Base-by-base conservation (phyloP, 371 early-diverging fungal genomes). In the Gilbertella persicaria region DNA sequence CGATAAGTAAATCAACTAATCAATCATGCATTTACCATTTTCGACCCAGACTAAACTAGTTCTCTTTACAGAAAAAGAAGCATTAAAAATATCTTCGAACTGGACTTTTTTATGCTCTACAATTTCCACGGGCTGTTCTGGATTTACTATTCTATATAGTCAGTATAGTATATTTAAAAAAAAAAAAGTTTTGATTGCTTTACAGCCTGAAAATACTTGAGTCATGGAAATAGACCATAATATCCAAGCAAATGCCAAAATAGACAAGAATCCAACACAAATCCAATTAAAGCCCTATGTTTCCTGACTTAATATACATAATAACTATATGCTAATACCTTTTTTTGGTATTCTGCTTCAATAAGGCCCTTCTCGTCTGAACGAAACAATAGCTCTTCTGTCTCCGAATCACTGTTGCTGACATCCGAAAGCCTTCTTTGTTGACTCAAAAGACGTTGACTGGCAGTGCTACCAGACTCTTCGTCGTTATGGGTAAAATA, bases 21-120 rank as follows among this genome's bases (percentile, higher is more conserved):
- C 26, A 7, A 26, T n/a, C 47, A 50, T 9, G 4, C 6, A n/a
- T n/a, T 33, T 74, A 71, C 79, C 78, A 66, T 75, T 71, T 26
- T 77, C 74, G 51, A 79, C 79, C 82, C 82, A 81, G 3, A 73
- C 79, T 8, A 81, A 55, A 3, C 63, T 51, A 8, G 65, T 64
- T 21, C 53, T 52, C 48, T 64, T 69, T 14, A 72, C 74, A 8
- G 68, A 21, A 50, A 79, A 81, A 0, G 82, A 70, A n/a, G 50
- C 37, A 21, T 81, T 79, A 62, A 73, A 79, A 40, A 81, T 57
- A 58, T 81, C 79, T 17, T 77, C 71, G 19, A 81, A 69, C 16
- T 66, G 64, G 21, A 72, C n/a, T n/a, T n/a, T n/a, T n/a, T n/a
- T n/a, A n/a, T n/a, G n/a, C n/a, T n/a, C n/a, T n/a, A n/a, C n/a